phyloP scores from a whole-genome alignment of 2,329 filamentous ascomycete genomes.

The Fusarium sororula region DNA sequence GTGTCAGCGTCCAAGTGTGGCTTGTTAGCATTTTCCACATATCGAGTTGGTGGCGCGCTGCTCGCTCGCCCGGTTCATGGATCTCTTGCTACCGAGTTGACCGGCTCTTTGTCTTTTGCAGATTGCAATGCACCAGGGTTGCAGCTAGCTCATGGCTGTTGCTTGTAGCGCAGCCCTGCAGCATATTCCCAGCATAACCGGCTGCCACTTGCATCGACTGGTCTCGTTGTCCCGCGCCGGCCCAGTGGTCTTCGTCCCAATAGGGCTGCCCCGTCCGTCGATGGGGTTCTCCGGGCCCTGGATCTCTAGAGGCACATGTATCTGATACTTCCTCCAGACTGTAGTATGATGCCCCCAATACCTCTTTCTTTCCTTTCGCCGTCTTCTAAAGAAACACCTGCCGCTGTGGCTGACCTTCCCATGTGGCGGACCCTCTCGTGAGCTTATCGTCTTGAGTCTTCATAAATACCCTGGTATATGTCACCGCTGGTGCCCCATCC shows the following conservation, averaged over 20 bases:
- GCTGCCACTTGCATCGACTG: conserved; percentile 28
- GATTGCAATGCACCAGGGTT: conserved; percentile 25
- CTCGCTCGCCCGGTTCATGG: conserved; percentile 12
- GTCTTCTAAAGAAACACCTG: conserved; percentile 25
- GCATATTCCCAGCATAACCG: conserved; percentile 14
- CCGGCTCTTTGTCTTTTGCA: conserved; percentile 27
- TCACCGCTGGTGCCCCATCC: conserved; percentile 27
- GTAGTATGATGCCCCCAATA: conserved; percentile 33
- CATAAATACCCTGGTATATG: conserved; percentile 35
- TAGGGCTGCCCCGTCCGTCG: conserved; percentile 37
- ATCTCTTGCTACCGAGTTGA: conserved; percentile 11
- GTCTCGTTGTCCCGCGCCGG: conserved; percentile 23
- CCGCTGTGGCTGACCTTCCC: conserved; percentile 35
- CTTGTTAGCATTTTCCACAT: conserved; percentile 27
- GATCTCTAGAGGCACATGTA: conserved; percentile 30
- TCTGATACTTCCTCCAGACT: conserved; percentile 33
- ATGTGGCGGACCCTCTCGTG: conserved; percentile 30
- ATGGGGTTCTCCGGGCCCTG: conserved; percentile 32
- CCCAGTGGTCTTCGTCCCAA: conserved; percentile 31
- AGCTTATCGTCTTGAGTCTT: conserved; percentile 31
- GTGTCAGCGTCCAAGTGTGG: conserved; percentile 25
- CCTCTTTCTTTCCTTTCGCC: conserved; percentile 22
- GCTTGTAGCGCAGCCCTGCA: conserved; percentile 35
- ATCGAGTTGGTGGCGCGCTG: conserved; percentile 31
- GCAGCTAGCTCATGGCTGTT: conserved; percentile 25